A percentile compares a stretch with the other conserved stretches of the same genome.
Evolutionary conservation across 352 stramenopile genomes (phyloP).

Genomic region (Stramenopiles sp.): DNA sequence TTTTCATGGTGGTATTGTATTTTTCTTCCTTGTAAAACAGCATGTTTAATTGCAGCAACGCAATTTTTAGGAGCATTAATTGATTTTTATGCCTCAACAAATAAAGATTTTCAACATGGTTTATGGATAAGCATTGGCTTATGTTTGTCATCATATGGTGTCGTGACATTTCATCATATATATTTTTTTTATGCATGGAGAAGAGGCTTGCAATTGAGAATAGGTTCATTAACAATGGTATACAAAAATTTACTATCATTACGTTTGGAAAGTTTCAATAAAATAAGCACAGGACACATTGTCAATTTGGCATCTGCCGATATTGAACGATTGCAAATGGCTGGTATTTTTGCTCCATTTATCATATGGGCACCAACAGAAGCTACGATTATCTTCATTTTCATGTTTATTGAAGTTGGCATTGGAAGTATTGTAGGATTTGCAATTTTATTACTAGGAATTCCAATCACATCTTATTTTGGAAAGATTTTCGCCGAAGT

Average conservation of each 20-base stretch:
- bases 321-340: slow-evolving; percentile 18
- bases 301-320: slow-evolving; percentile 20
- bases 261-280: neutral
- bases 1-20: neutral
- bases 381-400: neutral
- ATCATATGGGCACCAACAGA: neutral
- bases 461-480: neutral
- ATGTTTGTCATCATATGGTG: neutral
- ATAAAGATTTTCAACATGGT: neutral
- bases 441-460: neutral
- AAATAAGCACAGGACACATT: slow-evolving; percentile 13
- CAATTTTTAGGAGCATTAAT: neutral
- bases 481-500: neutral
- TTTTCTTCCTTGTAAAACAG: neutral
- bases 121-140: neutral
- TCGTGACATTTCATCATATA: neutral
- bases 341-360: slow-evolving; percentile 17
- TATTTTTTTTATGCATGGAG: neutral
- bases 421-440: neutral
- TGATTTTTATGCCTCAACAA: neutral
- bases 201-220: neutral
- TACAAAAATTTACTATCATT: neutral
- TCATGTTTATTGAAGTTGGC: neutral
- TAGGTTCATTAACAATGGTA: neutral
- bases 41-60: neutral